phyloP scores from a whole-genome alignment of 2,329 filamentous ascomycete genomes.

The Diaporthe velutina region DNA sequence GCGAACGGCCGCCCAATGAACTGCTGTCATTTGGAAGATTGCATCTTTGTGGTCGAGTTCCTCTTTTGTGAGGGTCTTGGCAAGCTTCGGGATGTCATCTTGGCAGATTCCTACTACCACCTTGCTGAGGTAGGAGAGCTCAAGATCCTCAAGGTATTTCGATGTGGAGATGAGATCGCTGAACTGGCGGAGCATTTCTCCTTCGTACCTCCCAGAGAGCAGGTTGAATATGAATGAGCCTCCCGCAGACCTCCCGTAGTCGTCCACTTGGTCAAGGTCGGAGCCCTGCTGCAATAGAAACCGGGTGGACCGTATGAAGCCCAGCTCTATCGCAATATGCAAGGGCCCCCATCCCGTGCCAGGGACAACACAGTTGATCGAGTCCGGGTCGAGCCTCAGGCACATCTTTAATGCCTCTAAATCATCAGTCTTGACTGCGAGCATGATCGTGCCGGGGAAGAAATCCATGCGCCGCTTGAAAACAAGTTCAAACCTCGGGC shows the following conservation, averaged over 20 bases:
- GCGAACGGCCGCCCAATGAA: constrained; percentile 7
- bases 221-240: not conserved
- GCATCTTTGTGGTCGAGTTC: constrained; percentile 4
- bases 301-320: not conserved
- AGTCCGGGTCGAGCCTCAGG: not conserved
- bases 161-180: constrained; percentile 11
- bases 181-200: not conserved
- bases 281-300: constrained; percentile 3
- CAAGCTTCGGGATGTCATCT: not conserved
- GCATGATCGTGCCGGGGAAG: constrained; percentile 1
- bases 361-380: constrained; percentile 1
- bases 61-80: not conserved
- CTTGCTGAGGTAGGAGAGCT: constrained; percentile 6
- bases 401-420: constrained; percentile 4
- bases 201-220: not conserved
- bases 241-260: not conserved
- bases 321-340: constrained; percentile 8
- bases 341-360: not conserved
- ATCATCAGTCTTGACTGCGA: constrained; percentile 9
- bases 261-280: not conserved
- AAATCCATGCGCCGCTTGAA: constrained; percentile 15
- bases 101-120: not conserved
- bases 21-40: constrained; percentile 22
- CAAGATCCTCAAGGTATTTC: not conserved
- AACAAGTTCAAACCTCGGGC: not conserved